Percentiles rank a stretch among this genome's conserved stretches.
phyloP scores from a whole-genome alignment of 345 rosid genomes.

The Sapria himalayana region DNA sequence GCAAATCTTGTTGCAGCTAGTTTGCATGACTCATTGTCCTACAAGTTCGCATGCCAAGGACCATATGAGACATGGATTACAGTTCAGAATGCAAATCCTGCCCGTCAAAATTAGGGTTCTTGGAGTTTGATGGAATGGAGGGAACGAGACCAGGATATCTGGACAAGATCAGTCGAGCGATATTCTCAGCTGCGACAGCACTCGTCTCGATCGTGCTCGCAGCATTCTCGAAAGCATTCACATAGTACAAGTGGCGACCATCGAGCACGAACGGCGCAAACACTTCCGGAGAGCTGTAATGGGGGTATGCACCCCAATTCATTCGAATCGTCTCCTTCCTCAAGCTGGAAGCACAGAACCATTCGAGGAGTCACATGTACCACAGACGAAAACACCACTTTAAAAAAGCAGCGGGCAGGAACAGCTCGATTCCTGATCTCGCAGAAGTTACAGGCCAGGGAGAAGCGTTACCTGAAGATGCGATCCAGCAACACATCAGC shows the following conservation, averaged over 20 bases:
- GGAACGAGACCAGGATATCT: slow-evolving; percentile 18
- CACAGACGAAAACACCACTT: too few relatives aligned
- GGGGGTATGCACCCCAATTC: slow-evolving; percentile 96
- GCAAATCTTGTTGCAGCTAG: too few relatives aligned
- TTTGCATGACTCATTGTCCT: too few relatives aligned
- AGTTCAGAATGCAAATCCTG: slow-evolving; percentile 21
- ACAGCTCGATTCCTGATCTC: background rate
- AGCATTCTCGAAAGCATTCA: slow-evolving; percentile 81
- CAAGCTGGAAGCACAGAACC: slow-evolving; percentile 14
- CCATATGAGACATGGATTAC: slow-evolving; percentile 37
- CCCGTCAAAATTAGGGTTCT: slow-evolving; percentile 10
- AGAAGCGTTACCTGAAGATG: slow-evolving; percentile 52
- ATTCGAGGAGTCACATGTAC: background rate
- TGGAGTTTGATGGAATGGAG: slow-evolving; percentile 10
- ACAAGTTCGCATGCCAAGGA: too few relatives aligned
- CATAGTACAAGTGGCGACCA: slow-evolving; percentile 53
- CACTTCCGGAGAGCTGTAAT: slow-evolving; percentile 60
- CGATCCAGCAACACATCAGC: slow-evolving; percentile 47
- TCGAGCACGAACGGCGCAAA: slow-evolving; percentile 79
- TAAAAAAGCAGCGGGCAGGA: too few relatives aligned
- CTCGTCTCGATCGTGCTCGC: slow-evolving; percentile 92
- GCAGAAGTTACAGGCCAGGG: background rate
- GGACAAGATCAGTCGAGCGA: slow-evolving; percentile 60
- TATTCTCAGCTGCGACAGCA: slow-evolving; percentile 80
- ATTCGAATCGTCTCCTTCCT: slow-evolving; percentile 50